Evolutionary conservation across 371 early-diverging fungal genomes (phyloP), one percentile per base, ranked within the genome.

Genomic region (Syncephalastrum sp.): DNA sequence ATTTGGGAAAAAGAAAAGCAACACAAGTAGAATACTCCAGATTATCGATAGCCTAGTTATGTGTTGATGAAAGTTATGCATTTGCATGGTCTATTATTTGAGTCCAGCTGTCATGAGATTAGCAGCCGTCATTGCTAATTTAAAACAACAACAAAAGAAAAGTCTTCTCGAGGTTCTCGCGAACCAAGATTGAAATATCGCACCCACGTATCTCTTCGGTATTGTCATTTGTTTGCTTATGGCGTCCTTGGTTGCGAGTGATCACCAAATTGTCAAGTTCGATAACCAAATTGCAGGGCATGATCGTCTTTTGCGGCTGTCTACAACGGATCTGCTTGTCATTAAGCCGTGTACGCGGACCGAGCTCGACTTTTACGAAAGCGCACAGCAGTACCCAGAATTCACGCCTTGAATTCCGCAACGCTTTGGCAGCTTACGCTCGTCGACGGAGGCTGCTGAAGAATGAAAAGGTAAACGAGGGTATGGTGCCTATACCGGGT

Each of bases 271-370:
- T 1, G 54, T 69, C 13, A 56, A 61, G 50, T 79, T 76, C 45
- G 71, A 72, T 12, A 73, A 83, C 63, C 90, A 89, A 69, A 86
- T 88, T n/a, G 87, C 85, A 10, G 88, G 90, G 2, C 90, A 89
- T 54, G 83, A 82, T 24, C 71, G 78, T 5, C 69, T 90, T 0
- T 61, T 88, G 51, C 62, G 59, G 58, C 65, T 51, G 59, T 73
- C 65, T 62, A 81, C 71, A 6, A 76, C 74, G 24, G 80, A 82
- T 51, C 72, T 82, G 13, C 75, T 89, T 50, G 59, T 91, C 5
- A 74, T 88, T 47, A 91, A 91, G 60, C 90, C 90, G 15, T 75
- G 79, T 47, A 64, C 68, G 21, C 53, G 64, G 29, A 70, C 60
- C 19, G 91, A 91, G 61, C 68, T 73, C 3, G 59, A 58, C 47